Evolutionary conservation across 306 rosid genomes (phyloP), one percentile per base, ranked within the genome.

Genomic region (Cucurbita ficifolia): DNA sequence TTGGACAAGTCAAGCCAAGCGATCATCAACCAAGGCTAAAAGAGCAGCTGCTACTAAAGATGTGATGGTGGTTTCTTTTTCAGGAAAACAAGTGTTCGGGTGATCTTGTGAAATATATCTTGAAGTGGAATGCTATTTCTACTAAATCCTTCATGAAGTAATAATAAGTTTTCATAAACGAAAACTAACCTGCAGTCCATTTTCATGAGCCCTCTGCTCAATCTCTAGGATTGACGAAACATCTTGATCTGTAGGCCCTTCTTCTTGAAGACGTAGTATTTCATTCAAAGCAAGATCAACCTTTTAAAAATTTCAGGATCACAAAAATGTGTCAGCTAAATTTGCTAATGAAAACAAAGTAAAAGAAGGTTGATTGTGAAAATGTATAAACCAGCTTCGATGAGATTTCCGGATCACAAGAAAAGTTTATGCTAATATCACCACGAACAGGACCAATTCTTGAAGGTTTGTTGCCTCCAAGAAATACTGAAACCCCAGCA

Each of bases 401-500:
- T 68, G 97, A 87, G 76, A 90, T 93, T 81, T 84, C 94, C 35
- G 97, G 98, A 87, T 93, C 98, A 76, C 97, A 93, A 22, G 94
- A 88, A 86, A 93, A 93, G 82, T 84, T 84, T 81, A 93, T 83
- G 90, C 94, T 88, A 42, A 88, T 83, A 80, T 90, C 98, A 65
- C 98, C 98, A 49, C 97, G 89, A 82, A 87, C 88, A 79, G 87
- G 86, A 78, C 89, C 89, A 72, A 79, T 83, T 80, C 89, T 87
- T 52, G 98, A 90, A 75, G 98, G 98, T 84, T 86, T 93, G 80
- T 88, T 93, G 71, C 97, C 94, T 18, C 98, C 98, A 81, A 93
- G 97, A 79, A 90, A 93, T 70, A 85, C 90, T 29, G 98, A 87
- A 86, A 93, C 97, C 76, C 86, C 85, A 6, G 80, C 97, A 76